Base-by-base conservation (phyloP, 345 rosid species). In the Odontarrhena argentea region DNA sequence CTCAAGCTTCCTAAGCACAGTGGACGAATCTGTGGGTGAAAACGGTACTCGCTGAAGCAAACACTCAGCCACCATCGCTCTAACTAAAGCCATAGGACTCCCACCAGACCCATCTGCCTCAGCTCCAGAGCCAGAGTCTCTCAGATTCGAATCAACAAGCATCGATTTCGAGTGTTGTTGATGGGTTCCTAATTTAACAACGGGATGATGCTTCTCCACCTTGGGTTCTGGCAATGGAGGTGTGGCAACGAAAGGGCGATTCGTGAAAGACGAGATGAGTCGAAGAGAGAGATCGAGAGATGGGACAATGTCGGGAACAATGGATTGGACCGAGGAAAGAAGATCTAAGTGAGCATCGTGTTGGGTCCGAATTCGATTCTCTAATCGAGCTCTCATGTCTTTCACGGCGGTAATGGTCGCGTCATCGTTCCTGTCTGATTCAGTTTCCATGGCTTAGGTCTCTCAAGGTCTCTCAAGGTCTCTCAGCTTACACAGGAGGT, bases 11-110 rank as follows among this genome's bases (percentile, higher is more conserved):
- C 97, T 85, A 56, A 84, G 74, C 48, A 94, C 81, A 34, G 85
- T 91, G 1, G 89, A 82, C 6, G 97, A 94, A 72, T 91, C 99
- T 3, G 86, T 87, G 6, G 90, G 71, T 2, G 81, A 73, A 74
- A 84, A 94, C 0, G 97, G 97, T 10, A 85, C 96, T 68, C 96
- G 70, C 71, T 85, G 93, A 66, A 89, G 76, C 75, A 95, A 77
- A 67, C 93, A 85, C 24, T 78, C 89, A 0, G 99, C 96, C n/a
- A 95, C 99, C 90, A 85, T 81, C 2, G 91, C 90, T 78, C 97
- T 76, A 50, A 89, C 96, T 8, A 82, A 74, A 3, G 82, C 74
- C 78, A 87, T 68, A 10, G 96, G 88, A 58, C 78, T 86, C 59
- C 85, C 86, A n/a, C 75, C 74, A n/a, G 74, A 62, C 67, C 92